These are phyloP conservation scores for Sordariomycetes sp. DNA, from an alignment of 2,329 filamentous ascomycete genomes.

Conservation along the genomic window DNA sequence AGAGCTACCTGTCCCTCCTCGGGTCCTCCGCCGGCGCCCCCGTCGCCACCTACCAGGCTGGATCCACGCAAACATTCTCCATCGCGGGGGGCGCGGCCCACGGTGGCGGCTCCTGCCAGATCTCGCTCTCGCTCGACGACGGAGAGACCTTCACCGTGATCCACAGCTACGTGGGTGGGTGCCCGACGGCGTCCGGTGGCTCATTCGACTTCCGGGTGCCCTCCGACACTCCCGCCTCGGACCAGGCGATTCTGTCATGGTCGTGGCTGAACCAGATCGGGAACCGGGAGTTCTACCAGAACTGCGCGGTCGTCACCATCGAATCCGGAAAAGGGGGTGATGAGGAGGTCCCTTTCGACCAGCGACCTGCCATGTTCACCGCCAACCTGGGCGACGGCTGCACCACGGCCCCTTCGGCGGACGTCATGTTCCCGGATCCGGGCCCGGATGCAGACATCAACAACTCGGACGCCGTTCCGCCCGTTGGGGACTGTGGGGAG, in stretches of 20 bases:
- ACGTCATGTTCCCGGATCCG: slow-evolving; percentile 52
- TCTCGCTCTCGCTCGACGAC: slow-evolving; percentile 51
- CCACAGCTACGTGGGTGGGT: slow-evolving; percentile 20
- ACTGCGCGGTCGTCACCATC: slow-evolving; percentile 52
- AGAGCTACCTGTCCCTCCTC: slow-evolving; percentile 26
- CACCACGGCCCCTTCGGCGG: slow-evolving; percentile 39
- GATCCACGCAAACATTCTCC: slow-evolving; percentile 39
- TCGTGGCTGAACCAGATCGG: slow-evolving; percentile 53
- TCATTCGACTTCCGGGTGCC: slow-evolving; percentile 47
- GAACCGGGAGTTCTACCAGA: slow-evolving; percentile 62
- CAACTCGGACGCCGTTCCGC: slow-evolving; percentile 16
- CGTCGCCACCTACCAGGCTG: slow-evolving; percentile 39
- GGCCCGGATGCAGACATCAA: slow-evolving; percentile 37
- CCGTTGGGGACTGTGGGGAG: slow-evolving; percentile 19
- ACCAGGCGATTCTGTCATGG: slow-evolving; percentile 46
- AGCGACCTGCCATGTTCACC: slow-evolving; percentile 53
- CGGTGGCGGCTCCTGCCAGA: slow-evolving; percentile 52
- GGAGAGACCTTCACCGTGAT: slow-evolving; percentile 46
- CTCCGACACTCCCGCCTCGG: slow-evolving; percentile 32
- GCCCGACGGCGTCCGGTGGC: slow-evolving; percentile 20
- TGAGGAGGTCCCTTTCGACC: slow-evolving; percentile 24
- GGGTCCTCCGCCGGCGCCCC: slow-evolving; percentile 22
- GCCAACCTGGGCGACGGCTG: slow-evolving; percentile 53
- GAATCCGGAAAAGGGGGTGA: slow-evolving; percentile 6
- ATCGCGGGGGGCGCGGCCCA: slow-evolving; percentile 43